phyloP scores from a whole-genome alignment of 2,329 filamentous ascomycete genomes.

The Microsporum canis region DNA sequence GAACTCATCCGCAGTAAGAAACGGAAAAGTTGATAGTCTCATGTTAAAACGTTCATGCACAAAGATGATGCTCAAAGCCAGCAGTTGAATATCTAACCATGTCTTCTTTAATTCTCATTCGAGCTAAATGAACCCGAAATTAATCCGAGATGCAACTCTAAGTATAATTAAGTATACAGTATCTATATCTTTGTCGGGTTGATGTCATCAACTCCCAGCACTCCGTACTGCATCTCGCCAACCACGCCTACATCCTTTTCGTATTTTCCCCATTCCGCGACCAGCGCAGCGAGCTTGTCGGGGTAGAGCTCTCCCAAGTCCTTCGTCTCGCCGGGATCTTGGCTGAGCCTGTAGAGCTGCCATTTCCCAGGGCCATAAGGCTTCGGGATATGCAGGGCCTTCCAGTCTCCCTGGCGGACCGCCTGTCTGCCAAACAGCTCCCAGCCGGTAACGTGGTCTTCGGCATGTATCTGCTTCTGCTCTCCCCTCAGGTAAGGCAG shows the following conservation, averaged over 20 bases:
- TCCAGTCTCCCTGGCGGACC: constrained; percentile 46
- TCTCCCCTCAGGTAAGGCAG: constrained; percentile 25
- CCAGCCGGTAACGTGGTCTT: constrained; percentile 46
- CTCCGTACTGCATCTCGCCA: constrained; percentile 6
- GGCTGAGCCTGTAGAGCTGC: constrained; percentile 46
- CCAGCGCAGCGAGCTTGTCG: constrained; percentile 38
- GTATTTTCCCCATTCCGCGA: constrained; percentile 48
- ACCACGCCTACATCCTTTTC: constrained; percentile 47
- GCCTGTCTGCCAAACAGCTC: constrained; percentile 46
- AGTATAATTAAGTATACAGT: neutral
- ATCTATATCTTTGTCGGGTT: neutral
- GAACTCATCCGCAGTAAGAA: constrained; percentile 8
- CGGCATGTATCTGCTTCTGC: constrained; percentile 36
- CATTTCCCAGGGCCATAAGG: constrained; percentile 46
- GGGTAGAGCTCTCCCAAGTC: constrained; percentile 34
- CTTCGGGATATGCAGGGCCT: constrained; percentile 47
- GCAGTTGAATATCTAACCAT: neutral
- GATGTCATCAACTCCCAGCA: constrained; percentile 1
- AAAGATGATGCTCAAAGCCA: neutral
- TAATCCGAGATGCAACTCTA: neutral
- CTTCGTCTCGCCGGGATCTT: constrained; percentile 43
- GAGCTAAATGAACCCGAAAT: neutral
- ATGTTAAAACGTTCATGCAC: neutral
- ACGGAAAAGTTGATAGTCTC: constrained; percentile 8
- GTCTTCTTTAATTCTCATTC: no score